A percentile compares a stretch with the other conserved stretches of the same genome.
These are phyloP conservation scores for Colletotrichum spinosum DNA, from an alignment of 2,329 filamentous ascomycete genomes.

Conservation along the genomic window DNA sequence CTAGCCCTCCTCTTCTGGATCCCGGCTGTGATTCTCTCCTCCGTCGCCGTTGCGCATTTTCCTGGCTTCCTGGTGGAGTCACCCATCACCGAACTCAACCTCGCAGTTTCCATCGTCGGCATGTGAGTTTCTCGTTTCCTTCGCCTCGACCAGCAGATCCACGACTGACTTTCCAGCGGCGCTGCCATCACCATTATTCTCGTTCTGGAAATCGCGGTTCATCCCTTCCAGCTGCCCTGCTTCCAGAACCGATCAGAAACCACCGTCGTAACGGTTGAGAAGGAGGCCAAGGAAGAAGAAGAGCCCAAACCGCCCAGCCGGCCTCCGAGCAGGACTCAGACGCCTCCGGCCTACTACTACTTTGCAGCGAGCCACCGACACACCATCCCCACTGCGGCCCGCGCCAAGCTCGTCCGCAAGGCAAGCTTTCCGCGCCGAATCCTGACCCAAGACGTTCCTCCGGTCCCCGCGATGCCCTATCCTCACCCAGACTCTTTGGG, in stretches of 20 bases:
- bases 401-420: slow-evolving; percentile 29
- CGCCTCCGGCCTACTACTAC: slow-evolving; percentile 34
- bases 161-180: background rate
- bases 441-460: slow-evolving; percentile 13
- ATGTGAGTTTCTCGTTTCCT: slow-evolving; percentile 37
- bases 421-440: slow-evolving; percentile 22
- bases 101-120: slow-evolving; percentile 43
- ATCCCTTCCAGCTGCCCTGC: slow-evolving; percentile 41
- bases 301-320: slow-evolving; percentile 20
- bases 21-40: slow-evolving; percentile 40
- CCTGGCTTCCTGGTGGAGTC: slow-evolving; percentile 40
- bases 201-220: slow-evolving; percentile 39
- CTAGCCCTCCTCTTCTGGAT: slow-evolving; percentile 45
- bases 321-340: slow-evolving; percentile 18
- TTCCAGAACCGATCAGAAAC: slow-evolving; percentile 27
- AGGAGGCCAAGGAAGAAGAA: slow-evolving; percentile 34
- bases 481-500: slow-evolving; percentile 34
- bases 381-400: slow-evolving; percentile 24
- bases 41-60: slow-evolving; percentile 41
- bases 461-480: slow-evolving; percentile 23
- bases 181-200: slow-evolving; percentile 36
- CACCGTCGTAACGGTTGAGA: slow-evolving; percentile 30
- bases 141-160: background rate
- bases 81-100: slow-evolving; percentile 36
- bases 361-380: slow-evolving; percentile 30